These are phyloP conservation scores for Rhizophora apiculata DNA, from an alignment of 345 rosid species.

Conservation along the genomic window DNA sequence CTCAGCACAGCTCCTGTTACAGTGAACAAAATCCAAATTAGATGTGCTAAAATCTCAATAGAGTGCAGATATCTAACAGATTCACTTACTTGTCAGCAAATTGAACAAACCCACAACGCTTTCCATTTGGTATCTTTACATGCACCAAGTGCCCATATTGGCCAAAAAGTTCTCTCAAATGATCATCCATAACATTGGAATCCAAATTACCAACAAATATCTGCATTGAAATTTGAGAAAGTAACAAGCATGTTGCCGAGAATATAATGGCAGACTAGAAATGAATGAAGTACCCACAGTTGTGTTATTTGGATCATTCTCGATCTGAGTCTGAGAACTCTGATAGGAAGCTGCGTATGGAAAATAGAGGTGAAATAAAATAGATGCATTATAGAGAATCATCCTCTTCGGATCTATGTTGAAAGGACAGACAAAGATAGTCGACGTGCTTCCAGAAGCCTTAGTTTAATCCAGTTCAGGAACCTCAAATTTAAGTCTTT, in stretches of 20 bases:
- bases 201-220: slow-evolving; percentile 90
- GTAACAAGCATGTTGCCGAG: slow-evolving; percentile 5
- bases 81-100: slow-evolving; percentile 65
- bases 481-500: too few relatives aligned
- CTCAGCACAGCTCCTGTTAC: slow-evolving; percentile 74
- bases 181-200: slow-evolving; percentile 65
- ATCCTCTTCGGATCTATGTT: too few relatives aligned
- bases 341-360: background rate
- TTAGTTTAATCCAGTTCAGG: too few relatives aligned
- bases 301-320: slow-evolving; percentile 82
- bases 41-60: background rate
- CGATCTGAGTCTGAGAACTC: slow-evolving; percentile 54
- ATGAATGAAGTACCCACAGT: slow-evolving; percentile 56
- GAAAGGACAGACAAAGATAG: too few relatives aligned
- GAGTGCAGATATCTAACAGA: background rate
- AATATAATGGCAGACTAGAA: slow-evolving; percentile 1
- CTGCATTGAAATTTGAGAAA: slow-evolving; percentile 33
- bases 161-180: slow-evolving; percentile 64
- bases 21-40: slow-evolving; percentile 10
- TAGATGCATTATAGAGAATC: too few relatives aligned
- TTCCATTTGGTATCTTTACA: slow-evolving; percentile 78
- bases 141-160: slow-evolving; percentile 77
- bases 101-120: slow-evolving; percentile 91
- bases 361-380: too few relatives aligned
- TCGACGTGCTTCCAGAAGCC: too few relatives aligned